Conservation (phyloP, 805 yeast genomes). For the Yamadazyma olivae region DNA sequence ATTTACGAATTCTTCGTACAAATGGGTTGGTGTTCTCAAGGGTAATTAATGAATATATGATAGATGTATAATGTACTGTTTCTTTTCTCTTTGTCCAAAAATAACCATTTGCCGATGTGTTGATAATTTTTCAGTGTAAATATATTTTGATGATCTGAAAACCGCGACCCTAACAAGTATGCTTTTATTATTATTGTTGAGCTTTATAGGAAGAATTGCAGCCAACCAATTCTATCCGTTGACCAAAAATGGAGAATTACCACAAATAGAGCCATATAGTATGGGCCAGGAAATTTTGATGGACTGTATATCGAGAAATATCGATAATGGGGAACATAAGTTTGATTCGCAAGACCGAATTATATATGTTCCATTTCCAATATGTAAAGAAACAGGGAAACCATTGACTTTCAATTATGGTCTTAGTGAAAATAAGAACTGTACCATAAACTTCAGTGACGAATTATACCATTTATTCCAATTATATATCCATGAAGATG, state of each 20-base stretch:
- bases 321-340: constrained; percentile 73
- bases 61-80: no score
- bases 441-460: constrained; percentile 62
- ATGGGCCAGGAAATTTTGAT: constrained; percentile 44
- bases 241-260: constrained; percentile 34
- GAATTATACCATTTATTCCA: constrained; percentile 71
- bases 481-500: constrained; percentile 73
- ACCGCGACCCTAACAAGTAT: no score
- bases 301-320: constrained; percentile 64
- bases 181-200: neutral
- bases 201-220: neutral
- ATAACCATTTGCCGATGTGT: no score
- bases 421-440: constrained; percentile 48
- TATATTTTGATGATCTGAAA: no score
- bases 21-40: constrained; percentile 79
- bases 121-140: no score
- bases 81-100: no score
- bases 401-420: constrained; percentile 58
- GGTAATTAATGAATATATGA: constrained; percentile 13
- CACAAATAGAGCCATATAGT: constrained; percentile 35
- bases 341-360: constrained; percentile 62
- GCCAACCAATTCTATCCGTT: constrained; percentile 33
- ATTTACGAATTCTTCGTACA: constrained; percentile 90
- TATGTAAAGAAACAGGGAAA: constrained; percentile 60
- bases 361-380: constrained; percentile 56